Evolutionary conservation across 805 yeast genomes (phyloP), one percentile per base, ranked within the genome.

Genomic region (Candida insectalens): DNA sequence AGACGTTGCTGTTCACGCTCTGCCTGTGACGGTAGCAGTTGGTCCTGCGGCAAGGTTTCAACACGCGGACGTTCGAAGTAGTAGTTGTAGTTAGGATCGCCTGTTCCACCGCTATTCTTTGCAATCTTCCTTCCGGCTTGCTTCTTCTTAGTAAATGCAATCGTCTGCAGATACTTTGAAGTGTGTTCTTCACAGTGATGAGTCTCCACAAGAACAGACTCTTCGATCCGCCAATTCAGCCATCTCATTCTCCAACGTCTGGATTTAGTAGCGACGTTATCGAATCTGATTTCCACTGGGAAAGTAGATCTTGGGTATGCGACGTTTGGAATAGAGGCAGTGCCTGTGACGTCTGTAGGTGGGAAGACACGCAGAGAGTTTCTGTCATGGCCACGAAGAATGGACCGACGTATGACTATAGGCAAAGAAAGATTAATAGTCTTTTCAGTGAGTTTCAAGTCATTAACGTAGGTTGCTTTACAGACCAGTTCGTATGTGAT

Each of bases 221-320:
- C 97, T 50, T 89, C 95, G 12, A 92, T 70, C 49, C 84, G 69
- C 97, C 97, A 92, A 37, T 69, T 69, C 27, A 92, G 58, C 51
- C 85, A 83, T 32, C 96, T 67, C 88, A 92, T 79, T 57, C 94
- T 71, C 98, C 98, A 92, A 42, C 96, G 65, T 36, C 72, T 55
- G 37, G 70, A 77, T 9, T 64, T 62, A 4, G 71, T 62, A 4
- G 70, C 55, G 6, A 83, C 71, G 37, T 85, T 82, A 46, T 85
- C 94, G 47, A 92, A 59, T 43, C 77, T 74, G 49, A 92, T 62
- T 50, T 87, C 96, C 16, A 89, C 67, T 0, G 92, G 81, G 50
- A 92, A 84, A 1, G 79, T 67, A 0, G 95, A 80, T 51, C 83
- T 79, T 9, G 97, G 97, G 54, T 83, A 83, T 21, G 83, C 70